Base-by-base conservation (phyloP, 352 stramenopile species). In the Pythium volutum region DNA sequence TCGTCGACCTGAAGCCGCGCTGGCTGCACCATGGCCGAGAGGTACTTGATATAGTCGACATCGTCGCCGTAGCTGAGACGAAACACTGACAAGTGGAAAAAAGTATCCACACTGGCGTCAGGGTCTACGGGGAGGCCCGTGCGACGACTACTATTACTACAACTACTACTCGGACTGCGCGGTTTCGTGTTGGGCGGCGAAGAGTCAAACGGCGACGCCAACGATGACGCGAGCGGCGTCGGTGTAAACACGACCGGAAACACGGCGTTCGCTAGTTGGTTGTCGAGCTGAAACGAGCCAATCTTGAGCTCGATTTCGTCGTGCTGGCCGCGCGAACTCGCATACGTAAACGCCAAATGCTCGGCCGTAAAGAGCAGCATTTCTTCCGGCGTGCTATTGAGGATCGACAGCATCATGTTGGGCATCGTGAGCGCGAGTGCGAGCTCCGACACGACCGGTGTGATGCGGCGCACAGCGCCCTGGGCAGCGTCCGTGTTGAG, bases 11-110 rank as follows among this genome's bases (percentile, higher is more conserved):
- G 80, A 4, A 89, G 47, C 11, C 75, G 69, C 10, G 75, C 73
- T 4, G 86, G 86, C 45, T 91, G 86, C 55, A 95, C 66, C 79
- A 95, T 91, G 1, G 78, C 77, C 1, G 86, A 92, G 16, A 95
- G 74, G 45, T 95, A 95, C 59, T 93, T 92, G 60, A 94, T 87
- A 48, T 93, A 96, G 59, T 96, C 85, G 36, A 95, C 86, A 31
- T 89, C 84, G 15, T 87, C 79, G 14, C 86, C 83, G 34, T 93
- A 93, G 54, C 77, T 81, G 0, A 94, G 65, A n/a, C 83, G 75
- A 16, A 94, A 70, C 9, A 92, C 59, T 5, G 87, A 96, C 9
- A 93, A 31, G 52, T 96, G 87, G 11, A 96, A 78, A 25, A 93
- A 93, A 10, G 75, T 76, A 7, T 66, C 62, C 8, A 71, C 61